These are phyloP conservation scores for Myxozyma geophila DNA, from an alignment of 805 yeast genomes.

Conservation along the genomic window DNA sequence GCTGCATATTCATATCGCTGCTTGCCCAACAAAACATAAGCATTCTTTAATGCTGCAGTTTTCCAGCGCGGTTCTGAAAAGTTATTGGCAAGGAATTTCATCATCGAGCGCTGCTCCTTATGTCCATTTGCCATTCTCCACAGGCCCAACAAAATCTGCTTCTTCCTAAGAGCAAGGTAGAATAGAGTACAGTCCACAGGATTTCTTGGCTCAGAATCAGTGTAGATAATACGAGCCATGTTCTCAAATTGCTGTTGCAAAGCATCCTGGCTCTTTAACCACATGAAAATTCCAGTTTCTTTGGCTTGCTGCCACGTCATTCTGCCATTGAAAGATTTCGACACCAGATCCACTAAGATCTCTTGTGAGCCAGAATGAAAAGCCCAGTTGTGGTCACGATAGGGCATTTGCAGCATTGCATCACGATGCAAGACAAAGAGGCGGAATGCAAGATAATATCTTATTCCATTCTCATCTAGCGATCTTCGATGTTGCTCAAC, in stretches of 20 bases:
- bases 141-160: constrained; percentile 72
- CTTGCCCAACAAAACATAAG: constrained; percentile 84
- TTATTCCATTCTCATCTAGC: constrained; percentile 67
- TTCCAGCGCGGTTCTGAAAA: constrained; percentile 78
- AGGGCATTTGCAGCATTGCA: constrained; percentile 59
- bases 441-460: constrained; percentile 51
- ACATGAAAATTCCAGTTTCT: constrained; percentile 68
- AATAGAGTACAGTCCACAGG: constrained; percentile 76
- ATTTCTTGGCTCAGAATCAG: constrained; percentile 58
- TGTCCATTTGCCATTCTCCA: constrained; percentile 82
- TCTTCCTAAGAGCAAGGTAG: constrained; percentile 77
- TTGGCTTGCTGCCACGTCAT: constrained; percentile 65
- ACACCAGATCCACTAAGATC: constrained; percentile 57
- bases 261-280: constrained; percentile 58
- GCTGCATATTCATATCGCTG: constrained; percentile 90
- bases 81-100: constrained; percentile 76
- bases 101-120: constrained; percentile 80
- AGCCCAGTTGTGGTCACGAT: constrained; percentile 89
- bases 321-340: constrained; percentile 50
- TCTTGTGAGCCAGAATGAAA: constrained; percentile 80
- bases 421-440: constrained; percentile 53
- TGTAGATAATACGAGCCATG: constrained; percentile 74
- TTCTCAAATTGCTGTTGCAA: constrained; percentile 62
- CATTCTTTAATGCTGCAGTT: constrained; percentile 89
- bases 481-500: constrained; percentile 52